phyloP scores from a whole-genome alignment of 441 rosid species.

The Erodium texanum region DNA sequence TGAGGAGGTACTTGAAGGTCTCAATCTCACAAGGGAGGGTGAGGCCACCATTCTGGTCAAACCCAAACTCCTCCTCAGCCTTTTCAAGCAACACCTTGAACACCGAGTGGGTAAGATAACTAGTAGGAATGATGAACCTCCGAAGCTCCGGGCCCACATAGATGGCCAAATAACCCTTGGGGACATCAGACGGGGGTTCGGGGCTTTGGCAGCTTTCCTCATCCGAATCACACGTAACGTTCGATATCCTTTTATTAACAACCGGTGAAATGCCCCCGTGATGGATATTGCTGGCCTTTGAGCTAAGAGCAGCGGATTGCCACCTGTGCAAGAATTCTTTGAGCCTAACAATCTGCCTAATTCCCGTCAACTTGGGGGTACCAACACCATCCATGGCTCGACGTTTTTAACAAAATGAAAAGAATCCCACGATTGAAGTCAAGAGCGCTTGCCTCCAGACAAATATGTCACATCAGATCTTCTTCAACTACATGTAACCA shows the following conservation, averaged over 20 bases:
- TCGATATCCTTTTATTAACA: slow-evolving; percentile 36
- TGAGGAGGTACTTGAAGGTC: slow-evolving; percentile 76
- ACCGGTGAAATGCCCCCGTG: slow-evolving; percentile 34
- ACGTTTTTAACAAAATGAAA: slow-evolving; percentile 22
- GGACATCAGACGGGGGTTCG: slow-evolving; percentile 68
- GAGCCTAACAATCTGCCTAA: slow-evolving; percentile 66
- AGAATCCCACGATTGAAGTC: slow-evolving; percentile 22
- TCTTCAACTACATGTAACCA: slow-evolving; percentile 26
- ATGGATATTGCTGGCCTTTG: slow-evolving; percentile 26
- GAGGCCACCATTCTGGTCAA: slow-evolving; percentile 60
- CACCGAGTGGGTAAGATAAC: slow-evolving; percentile 61
- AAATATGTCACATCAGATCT: slow-evolving; percentile 31
- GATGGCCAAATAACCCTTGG: slow-evolving; percentile 75
- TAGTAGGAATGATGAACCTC: slow-evolving; percentile 80
- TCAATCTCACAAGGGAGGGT: slow-evolving; percentile 90
- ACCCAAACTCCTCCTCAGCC: slow-evolving; percentile 53
- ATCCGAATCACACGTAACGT: slow-evolving; percentile 49
- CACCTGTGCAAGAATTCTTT: slow-evolving; percentile 78
- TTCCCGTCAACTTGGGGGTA: slow-evolving; percentile 53
- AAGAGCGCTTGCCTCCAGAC: slow-evolving; percentile 23
- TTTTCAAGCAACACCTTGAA: slow-evolving; percentile 75
- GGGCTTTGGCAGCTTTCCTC: slow-evolving; percentile 70
- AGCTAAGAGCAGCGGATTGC: slow-evolving; percentile 57
- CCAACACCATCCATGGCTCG: slow-evolving; percentile 46
- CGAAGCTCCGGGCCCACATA: slow-evolving; percentile 84